Conservation (phyloP, 192 early-diverging fungal genomes). For the Irineochytrium annulatum region DNA sequence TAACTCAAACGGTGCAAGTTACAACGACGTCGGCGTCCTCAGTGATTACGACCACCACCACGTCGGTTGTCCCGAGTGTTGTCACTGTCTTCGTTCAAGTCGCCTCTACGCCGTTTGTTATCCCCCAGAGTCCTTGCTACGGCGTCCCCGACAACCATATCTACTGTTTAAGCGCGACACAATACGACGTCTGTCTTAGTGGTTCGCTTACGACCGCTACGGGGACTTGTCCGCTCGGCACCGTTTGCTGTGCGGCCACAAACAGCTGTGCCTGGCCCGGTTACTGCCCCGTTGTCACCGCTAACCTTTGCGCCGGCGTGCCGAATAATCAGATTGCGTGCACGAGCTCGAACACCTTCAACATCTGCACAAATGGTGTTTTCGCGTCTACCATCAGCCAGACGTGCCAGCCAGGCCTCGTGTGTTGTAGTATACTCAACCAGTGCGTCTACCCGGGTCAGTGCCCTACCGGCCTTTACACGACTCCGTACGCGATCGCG, state of each 20-base stretch:
- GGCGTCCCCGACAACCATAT: conserved; percentile 7
- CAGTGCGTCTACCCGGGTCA: neutral
- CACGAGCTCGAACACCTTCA: neutral
- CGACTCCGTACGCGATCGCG: too few relatives aligned
- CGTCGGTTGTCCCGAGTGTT: too few relatives aligned
- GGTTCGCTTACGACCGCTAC: neutral
- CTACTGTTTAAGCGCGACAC: neutral
- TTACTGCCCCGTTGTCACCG: neutral
- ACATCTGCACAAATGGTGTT: conserved; percentile 4
- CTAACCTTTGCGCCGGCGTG: conserved; percentile 4
- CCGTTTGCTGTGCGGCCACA: neutral
- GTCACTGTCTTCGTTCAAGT: too few relatives aligned
- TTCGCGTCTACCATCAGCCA: neutral
- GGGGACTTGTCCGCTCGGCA: neutral
- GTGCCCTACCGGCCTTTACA: too few relatives aligned
- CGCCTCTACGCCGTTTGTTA: too few relatives aligned
- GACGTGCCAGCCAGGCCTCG: neutral
- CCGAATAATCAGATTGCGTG: conserved; percentile 7
- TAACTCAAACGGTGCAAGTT: too few relatives aligned
- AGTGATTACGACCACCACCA: too few relatives aligned
- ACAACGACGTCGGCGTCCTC: too few relatives aligned
- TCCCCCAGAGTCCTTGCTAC: conserved; percentile 4
- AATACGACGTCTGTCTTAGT: conserved; percentile 1
- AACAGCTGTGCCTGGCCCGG: neutral
- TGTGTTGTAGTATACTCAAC: neutral